These are phyloP conservation scores for Polytrichum formosum DNA, from an alignment of 225 moss, liverwort and hornwort genomes.

Conservation along the genomic window DNA sequence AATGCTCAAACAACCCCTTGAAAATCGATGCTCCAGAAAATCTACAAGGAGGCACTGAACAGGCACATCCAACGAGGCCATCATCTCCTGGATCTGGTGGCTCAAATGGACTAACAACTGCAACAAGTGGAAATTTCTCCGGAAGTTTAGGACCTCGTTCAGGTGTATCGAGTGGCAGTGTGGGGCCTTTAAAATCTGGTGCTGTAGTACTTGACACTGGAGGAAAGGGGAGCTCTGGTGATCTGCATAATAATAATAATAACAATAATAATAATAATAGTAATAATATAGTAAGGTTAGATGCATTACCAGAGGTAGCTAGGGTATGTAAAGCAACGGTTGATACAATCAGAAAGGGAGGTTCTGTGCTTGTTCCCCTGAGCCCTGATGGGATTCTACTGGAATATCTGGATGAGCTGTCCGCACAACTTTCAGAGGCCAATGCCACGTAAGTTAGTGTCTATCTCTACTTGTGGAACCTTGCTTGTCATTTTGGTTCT, in stretches of 20 bases:
- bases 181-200: constrained; percentile 24
- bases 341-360: constrained; percentile 64
- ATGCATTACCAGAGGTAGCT: constrained; percentile 40
- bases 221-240: constrained; percentile 36
- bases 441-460: constrained; percentile 69
- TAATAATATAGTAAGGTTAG: constrained; percentile 22
- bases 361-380: constrained; percentile 81
- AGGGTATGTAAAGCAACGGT: constrained; percentile 55
- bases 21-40: constrained; percentile 2
- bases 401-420: constrained; percentile 82
- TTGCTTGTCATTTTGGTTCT: neutral
- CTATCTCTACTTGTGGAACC: neutral
- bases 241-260: constrained; percentile 3
- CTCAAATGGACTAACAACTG: constrained; percentile 28
- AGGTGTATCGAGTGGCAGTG: constrained; percentile 26
- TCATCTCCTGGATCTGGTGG: constrained; percentile 35
- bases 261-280: constrained; percentile 20
- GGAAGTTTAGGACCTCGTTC: constrained; percentile 20
- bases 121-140: constrained; percentile 27
- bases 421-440: constrained; percentile 56
- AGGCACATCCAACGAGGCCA: constrained; percentile 26
- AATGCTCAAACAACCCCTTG: constrained; percentile 15
- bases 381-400: constrained; percentile 66
- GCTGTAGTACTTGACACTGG: constrained; percentile 26
- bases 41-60: constrained; percentile 16